These are phyloP conservation scores for Penicillium chermesinum DNA, from an alignment of 495 filamentous ascomycete species.

Conservation along the genomic window DNA sequence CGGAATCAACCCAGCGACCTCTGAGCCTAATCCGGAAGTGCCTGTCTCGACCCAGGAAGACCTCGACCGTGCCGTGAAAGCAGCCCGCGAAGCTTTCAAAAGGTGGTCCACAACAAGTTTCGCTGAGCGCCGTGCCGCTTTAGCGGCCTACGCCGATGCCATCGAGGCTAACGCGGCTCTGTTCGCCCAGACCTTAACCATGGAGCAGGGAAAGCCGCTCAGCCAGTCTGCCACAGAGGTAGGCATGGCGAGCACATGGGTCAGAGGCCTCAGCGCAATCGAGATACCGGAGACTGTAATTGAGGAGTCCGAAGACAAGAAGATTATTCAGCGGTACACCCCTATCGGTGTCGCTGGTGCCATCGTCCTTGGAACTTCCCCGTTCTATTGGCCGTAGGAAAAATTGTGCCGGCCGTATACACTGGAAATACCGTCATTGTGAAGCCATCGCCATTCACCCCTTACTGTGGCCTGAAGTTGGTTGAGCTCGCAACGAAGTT, in stretches of 20 bases:
- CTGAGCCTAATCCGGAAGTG: conserved; percentile 47
- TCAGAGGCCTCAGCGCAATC: conserved; percentile 18
- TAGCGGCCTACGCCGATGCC: conserved; percentile 49
- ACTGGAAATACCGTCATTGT: conserved; percentile 57
- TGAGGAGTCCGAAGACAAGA: conserved; percentile 44
- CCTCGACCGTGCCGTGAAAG: conserved; percentile 48
- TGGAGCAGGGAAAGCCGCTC: conserved; percentile 55
- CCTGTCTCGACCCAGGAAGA: conserved; percentile 50
- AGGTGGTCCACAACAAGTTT: conserved; percentile 46
- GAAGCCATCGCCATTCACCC: conserved; percentile 61
- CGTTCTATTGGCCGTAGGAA: conserved; percentile 48
- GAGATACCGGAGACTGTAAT: conserved; percentile 26
- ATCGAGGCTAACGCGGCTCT: conserved; percentile 38
- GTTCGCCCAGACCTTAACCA: conserved; percentile 46
- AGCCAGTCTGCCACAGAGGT: conserved; percentile 23
- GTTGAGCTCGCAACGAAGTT: conserved; percentile 55
- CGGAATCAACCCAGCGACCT: conserved; percentile 49
- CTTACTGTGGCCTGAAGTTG: conserved; percentile 61
- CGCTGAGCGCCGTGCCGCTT: conserved; percentile 50
- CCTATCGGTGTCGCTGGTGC: conserved; percentile 49
- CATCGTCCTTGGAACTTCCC: conserved; percentile 60
- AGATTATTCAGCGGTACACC: conserved; percentile 39
- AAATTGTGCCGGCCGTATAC: conserved; percentile 51
- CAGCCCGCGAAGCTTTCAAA: conserved; percentile 45
- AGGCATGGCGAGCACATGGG: conserved; percentile 19